Evolutionary conservation across 345 rosid species (phyloP).

Genomic region (Cardamine resedifolia): DNA sequence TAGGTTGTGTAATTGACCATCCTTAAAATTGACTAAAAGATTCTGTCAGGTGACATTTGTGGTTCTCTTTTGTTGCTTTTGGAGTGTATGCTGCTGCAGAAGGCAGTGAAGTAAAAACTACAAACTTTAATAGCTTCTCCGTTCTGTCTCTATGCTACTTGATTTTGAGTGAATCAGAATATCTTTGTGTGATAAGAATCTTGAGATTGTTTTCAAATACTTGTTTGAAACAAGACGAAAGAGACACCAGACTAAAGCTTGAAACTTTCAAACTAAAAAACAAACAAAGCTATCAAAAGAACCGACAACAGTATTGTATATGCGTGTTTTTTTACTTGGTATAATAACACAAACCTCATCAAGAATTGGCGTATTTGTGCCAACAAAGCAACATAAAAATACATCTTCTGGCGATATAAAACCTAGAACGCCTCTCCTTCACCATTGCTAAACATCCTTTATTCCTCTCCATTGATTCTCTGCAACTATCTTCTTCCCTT

Average conservation of each 20-base stretch:
- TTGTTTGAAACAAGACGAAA: not conserved
- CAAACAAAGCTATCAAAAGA: not conserved
- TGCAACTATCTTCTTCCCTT: constrained; percentile 1
- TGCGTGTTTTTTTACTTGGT: not conserved
- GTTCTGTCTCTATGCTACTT: not conserved
- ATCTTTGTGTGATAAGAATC: not conserved
- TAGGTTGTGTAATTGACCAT: constrained; percentile 33
- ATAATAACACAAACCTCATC: constrained; percentile 15
- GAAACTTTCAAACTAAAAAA: not conserved
- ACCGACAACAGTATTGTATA: not conserved
- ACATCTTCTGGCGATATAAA: constrained; percentile 56
- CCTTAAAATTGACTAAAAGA: constrained; percentile 7
- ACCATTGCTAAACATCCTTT: constrained; percentile 43
- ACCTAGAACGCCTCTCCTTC: constrained; percentile 53
- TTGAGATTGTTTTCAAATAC: not conserved
- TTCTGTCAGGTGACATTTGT: not conserved
- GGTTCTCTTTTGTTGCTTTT: constrained; percentile 6
- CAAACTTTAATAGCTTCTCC: constrained; percentile 15
- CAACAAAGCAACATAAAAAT: constrained; percentile 56
- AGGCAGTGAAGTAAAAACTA: constrained; percentile 7
- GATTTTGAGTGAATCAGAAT: constrained; percentile 8
- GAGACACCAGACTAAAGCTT: constrained; percentile 1
- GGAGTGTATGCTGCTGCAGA: not conserved
- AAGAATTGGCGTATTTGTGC: constrained; percentile 59
- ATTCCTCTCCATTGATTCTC: constrained; percentile 20